Evolutionary conservation across 106 monocot species (phyloP), one percentile per base, ranked within the genome.

Genomic region (Amphibolis antarctica): DNA sequence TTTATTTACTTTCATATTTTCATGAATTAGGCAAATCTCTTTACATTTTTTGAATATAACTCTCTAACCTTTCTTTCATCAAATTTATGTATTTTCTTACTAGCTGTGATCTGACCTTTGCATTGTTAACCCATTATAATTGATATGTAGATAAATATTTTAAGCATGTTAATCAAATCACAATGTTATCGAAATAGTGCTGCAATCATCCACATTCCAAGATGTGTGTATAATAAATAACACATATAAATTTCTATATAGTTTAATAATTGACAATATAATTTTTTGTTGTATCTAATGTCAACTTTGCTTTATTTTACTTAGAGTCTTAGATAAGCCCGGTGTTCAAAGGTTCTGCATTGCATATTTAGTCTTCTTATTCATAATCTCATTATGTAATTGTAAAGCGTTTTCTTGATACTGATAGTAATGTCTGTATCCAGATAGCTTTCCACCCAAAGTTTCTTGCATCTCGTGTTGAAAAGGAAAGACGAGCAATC

Each of bases 401-500:
- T 53, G 24, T 5, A 53, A 36, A 22, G 22, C 22, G 1, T 53
- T 20, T 22, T 21, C 51, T 0, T 24, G 24, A 1, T 57, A 0
- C 14, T 55, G 13, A 55, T 13, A 12, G 25, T 29, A 11, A 10
- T 46, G 15, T 46, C 36, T 66, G 48, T 27, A 66, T 76, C 12
- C 84, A 94, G 91, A 98, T 98, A 69, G 91, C 98, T 63, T 75
- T 75, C 30, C 75, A 75, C 45, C 75, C 75, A 27, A 75, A 75
- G 20, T 75, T 75, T 69, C 75, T 75, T 69, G 53, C 69, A 14
- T 75, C 75, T 75, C 61, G 75, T 17, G 55, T 75, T 68, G 75
- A 75, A 51, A 75, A 75, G 54, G 75, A 75, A 60, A 75, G 75
- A 59, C 53, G 75, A 42, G 75, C 75, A 20, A 75, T 75, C 15